phyloP scores from a whole-genome alignment of 1,284 basidiomycete genomes.

The Tilletia horrida region DNA sequence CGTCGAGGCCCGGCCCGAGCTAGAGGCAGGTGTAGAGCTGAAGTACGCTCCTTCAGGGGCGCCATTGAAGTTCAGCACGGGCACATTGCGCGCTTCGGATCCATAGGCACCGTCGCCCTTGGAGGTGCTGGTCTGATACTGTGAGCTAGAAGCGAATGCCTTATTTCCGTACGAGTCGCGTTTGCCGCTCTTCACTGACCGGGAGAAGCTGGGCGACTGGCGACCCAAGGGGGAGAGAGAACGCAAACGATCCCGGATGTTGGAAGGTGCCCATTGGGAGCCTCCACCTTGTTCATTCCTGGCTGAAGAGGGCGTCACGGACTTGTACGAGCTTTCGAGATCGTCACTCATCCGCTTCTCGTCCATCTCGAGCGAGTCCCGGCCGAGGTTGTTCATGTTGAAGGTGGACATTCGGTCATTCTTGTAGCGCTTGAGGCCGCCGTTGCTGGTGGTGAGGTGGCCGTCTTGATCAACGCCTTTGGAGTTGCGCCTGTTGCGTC shows the following conservation, averaged over 20 bases:
- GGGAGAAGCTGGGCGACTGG: slow-evolving; percentile 6
- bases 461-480: background rate
- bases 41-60: background rate
- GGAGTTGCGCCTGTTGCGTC: too few relatives aligned
- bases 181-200: background rate
- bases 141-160: background rate
- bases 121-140: background rate
- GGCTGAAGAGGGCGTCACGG: background rate
- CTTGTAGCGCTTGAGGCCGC: background rate
- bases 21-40: background rate
- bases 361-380: slow-evolving; percentile 15
- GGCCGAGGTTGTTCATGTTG: slow-evolving; percentile 8
- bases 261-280: background rate
- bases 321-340: slow-evolving; percentile 12
- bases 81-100: background rate
- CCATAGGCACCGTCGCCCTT: background rate
- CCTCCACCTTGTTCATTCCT: background rate
- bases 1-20: background rate
- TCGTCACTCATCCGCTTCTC: slow-evolving; percentile 10
- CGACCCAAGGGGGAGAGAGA: slow-evolving; percentile 5
- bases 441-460: background rate
- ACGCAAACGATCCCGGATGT: background rate
- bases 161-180: too few relatives aligned
- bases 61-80: slow-evolving; percentile 1
- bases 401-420: slow-evolving; percentile 9